Percentiles rank a stretch among this genome's conserved stretches.
phyloP scores from a whole-genome alignment of 2,329 filamentous ascomycete species.

The Botrytis fabae region DNA sequence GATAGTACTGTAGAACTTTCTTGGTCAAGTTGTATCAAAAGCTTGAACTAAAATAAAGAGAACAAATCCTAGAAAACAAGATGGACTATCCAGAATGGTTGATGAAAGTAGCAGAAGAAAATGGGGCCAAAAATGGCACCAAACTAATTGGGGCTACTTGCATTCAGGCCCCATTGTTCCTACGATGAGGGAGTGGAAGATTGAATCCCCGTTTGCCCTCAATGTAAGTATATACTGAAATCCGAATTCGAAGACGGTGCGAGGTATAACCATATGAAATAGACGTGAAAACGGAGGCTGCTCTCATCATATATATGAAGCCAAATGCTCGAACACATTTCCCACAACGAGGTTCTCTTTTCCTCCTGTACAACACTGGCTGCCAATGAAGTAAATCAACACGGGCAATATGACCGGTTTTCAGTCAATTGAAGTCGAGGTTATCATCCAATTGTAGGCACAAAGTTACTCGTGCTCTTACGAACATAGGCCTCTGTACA shows the following conservation, averaged over 20 bases:
- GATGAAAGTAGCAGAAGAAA: neutral
- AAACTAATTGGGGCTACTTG: neutral
- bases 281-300: neutral
- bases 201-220: neutral
- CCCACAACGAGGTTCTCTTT: neutral
- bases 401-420: neutral
- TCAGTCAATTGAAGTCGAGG: neutral
- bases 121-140: neutral
- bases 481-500: neutral
- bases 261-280: neutral
- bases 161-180: neutral
- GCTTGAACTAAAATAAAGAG: neutral
- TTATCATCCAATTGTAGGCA: neutral
- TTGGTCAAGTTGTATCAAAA: slow-evolving; percentile 17
- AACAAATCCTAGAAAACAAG: neutral
- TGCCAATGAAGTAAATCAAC: neutral
- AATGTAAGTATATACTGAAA: neutral
- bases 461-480: neutral
- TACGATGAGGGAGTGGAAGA: neutral
- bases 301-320: neutral
- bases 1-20: slow-evolving; percentile 4
- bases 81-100: neutral
- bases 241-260: neutral
- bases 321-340: neutral
- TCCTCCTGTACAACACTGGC: neutral